Conservation (phyloP, 306 rosid species). For the Trifolium fragiferum region DNA sequence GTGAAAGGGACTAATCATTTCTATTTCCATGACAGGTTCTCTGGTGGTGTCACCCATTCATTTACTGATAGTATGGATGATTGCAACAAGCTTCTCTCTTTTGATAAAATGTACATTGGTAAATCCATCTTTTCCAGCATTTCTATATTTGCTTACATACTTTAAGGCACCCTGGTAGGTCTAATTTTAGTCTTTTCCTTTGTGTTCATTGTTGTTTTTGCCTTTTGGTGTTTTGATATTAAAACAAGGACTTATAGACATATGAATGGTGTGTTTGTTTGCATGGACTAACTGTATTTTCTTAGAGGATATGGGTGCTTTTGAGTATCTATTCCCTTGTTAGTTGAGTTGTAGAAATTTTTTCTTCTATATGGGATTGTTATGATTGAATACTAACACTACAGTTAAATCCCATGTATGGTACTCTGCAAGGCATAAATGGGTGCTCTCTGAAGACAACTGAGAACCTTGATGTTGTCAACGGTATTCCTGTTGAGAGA, state of each 20-base stretch:
- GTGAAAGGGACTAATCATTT: slow-evolving; percentile 31
- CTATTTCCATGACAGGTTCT: slow-evolving; percentile 60
- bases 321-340: slow-evolving; percentile 18
- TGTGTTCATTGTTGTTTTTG: slow-evolving; percentile 18
- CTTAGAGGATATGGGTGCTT: slow-evolving; percentile 5
- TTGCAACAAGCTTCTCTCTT: slow-evolving; percentile 75
- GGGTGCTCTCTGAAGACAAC: slow-evolving; percentile 87
- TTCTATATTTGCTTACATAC: slow-evolving; percentile 27
- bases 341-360: slow-evolving; percentile 9
- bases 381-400: slow-evolving; percentile 28
- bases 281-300: slow-evolving; percentile 22
- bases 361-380: slow-evolving; percentile 16
- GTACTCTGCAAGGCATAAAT: slow-evolving; percentile 69
- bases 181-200: slow-evolving; percentile 17
- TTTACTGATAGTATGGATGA: slow-evolving; percentile 87
- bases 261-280: neutral
- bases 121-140: slow-evolving; percentile 40
- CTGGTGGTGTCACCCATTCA: slow-evolving; percentile 87
- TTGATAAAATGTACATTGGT: slow-evolving; percentile 83
- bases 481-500: slow-evolving; percentile 77
- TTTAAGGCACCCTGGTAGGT: slow-evolving; percentile 29
- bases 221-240: slow-evolving; percentile 18
- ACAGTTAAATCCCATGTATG: slow-evolving; percentile 30
- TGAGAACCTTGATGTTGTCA: slow-evolving; percentile 84
- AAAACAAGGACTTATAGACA: neutral